Evolutionary conservation across 331 rosid species (phyloP).

Genomic region (Malus hybrid): DNA sequence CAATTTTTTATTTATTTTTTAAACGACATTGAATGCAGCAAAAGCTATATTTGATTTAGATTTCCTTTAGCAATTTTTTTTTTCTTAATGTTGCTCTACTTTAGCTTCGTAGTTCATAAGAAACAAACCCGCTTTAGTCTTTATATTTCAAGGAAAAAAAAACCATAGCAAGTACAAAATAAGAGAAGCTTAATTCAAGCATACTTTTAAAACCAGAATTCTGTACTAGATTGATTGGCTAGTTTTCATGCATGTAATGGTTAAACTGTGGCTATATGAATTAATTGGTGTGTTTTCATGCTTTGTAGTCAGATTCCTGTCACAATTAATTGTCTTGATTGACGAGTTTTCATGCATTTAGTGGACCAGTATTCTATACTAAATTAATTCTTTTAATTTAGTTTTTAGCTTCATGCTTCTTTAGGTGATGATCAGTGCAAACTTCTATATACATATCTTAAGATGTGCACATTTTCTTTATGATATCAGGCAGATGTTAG

Average conservation of each 20-base stretch:
- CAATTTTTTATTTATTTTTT: background rate
- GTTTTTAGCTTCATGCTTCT: conserved; percentile 8
- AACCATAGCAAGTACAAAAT: background rate
- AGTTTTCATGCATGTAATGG: background rate
- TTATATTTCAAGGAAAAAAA: background rate
- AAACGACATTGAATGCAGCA: background rate
- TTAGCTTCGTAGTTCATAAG: background rate
- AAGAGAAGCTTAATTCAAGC: background rate
- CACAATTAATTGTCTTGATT: background rate
- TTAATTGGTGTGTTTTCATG: background rate
- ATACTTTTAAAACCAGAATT: background rate
- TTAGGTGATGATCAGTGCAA: conserved; percentile 14
- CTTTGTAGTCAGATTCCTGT: background rate
- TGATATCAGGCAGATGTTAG: conserved; percentile 62
- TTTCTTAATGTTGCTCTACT: background rate
- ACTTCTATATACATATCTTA: conserved; percentile 6
- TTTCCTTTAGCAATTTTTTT: background rate
- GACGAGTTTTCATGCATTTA: background rate
- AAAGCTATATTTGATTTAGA: background rate
- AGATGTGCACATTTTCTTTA: conserved; percentile 20
- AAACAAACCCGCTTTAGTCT: background rate
- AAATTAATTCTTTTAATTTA: background rate
- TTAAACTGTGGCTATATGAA: background rate
- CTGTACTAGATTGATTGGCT: background rate
- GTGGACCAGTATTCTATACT: background rate